Evolutionary conservation across 2,329 filamentous ascomycete genomes (phyloP), one percentile per base, ranked within the genome.

Genomic region (Aspergillus sp.): DNA sequence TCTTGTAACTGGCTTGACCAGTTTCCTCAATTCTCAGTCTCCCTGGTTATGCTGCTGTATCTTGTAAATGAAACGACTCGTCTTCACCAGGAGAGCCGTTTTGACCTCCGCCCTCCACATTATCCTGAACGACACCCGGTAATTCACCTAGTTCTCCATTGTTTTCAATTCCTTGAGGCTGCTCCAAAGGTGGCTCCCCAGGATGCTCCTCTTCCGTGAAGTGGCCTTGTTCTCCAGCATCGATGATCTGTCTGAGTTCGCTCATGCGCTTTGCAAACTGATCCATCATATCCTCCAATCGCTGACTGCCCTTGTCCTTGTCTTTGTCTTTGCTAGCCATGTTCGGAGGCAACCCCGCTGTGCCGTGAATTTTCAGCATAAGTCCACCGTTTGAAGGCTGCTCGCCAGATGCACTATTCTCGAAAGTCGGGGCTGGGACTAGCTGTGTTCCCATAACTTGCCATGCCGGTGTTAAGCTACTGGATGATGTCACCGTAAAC

Each of bases 381-480:
- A 72, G 44, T 6, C 62, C 57, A 31, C 60, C 66, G 27, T 62
- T 74, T 39, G 67, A 72, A 13, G 81, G 58, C n/a, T 10, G 75
- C 67, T 58, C 53, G 36, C 66, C 67, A 1, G 81, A 71, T 37
- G 81, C 79, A 27, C 67, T 70, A 35, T 72, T 74, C 35, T 79
- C 78, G 60, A 82, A 86, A 2, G 79, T 84, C 1, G 84, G 84
- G 11, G 84, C 83, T 7, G 73, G 71, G 6, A 70, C 68, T 7
- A 86, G 66, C 7, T 67, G 67, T 0, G 77, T 75, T 11, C 69
- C 67, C 30, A 81, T 68, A 10, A 85, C 74, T 56, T 85, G 82
- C 83, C 91, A 97, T 39, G 85, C 79, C 0, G 83, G 71, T 7
- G 81, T 86, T 9, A 96, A 70, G 49, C 85, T 90, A 34, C 85